Evolutionary conservation across 306 rosid species (phyloP), one percentile per base, ranked within the genome.

Genomic region (Boehmeria nivea): DNA sequence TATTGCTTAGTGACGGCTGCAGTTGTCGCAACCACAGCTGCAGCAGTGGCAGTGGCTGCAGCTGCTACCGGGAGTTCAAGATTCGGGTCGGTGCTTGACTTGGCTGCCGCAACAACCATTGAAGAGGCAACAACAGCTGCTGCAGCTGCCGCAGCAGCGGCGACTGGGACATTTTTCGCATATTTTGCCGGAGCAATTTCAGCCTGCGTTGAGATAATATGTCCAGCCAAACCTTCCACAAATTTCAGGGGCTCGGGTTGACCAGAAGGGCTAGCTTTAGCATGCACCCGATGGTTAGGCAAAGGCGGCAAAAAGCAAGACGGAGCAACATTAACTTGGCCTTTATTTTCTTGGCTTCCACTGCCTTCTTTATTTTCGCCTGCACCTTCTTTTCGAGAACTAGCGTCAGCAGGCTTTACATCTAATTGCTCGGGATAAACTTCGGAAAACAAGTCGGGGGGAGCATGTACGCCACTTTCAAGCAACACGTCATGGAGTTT

Each of bases 121-220:
- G 95, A 82, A 21, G 96, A 87, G 52, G 96, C 99, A 69, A 87
- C 95, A 8, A 87, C 95, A 6, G 95, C 99, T 3, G 96, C 99
- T 0, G 99, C 93, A 0, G 96, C 96, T 0, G 93, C 98, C 0
- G 96, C 96, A 0, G 95, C 94, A 0, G 96, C 99, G 10, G 99
- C 93, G 65, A 87, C 89, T 1, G 95, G 95, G 6, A 87, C 93
- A 38, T 76, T 84, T 69, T 74, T 79, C 58, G 73, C 82, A 70
- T 81, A 82, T 60, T 74, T 87, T 49, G 45, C 77, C 17, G 77
- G 81, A 68, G 71, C 24, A 65, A 69, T 73, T 62, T 86, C 95
- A 12, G 66, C 54, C 44, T 66, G 85, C 21, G 76, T 61, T 28
- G 78, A 67, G 66, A 58, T 31, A 22, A 65, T 64, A 61, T 66